A percentile compares a stretch with the other conserved stretches of the same genome.
These are phyloP conservation scores for Arthroderma sp. DNA, from an alignment of 2,329 filamentous ascomycete genomes.

Conservation along the genomic window DNA sequence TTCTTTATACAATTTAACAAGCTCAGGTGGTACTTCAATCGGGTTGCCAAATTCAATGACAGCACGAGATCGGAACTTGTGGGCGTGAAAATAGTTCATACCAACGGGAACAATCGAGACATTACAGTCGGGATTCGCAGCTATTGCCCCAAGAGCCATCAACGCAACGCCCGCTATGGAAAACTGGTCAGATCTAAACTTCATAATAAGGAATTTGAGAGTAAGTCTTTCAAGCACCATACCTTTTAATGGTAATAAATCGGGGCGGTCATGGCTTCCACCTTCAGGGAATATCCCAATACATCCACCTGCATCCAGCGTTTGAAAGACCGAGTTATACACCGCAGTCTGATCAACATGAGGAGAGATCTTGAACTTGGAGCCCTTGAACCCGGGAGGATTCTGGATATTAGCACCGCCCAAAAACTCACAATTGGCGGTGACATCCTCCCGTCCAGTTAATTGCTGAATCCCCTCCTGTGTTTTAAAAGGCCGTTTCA, in stretches of 20 bases:
- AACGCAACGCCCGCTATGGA: slow-evolving; percentile 74
- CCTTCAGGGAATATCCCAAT: slow-evolving; percentile 96
- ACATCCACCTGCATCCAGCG: slow-evolving; percentile 69
- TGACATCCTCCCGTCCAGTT: slow-evolving; percentile 63
- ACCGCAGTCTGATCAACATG: slow-evolving; percentile 90
- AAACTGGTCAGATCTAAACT: slow-evolving; percentile 2
- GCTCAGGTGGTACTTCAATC: slow-evolving; percentile 66
- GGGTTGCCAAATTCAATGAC: slow-evolving; percentile 91
- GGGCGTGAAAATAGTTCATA: slow-evolving; percentile 99
- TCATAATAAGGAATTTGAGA: no score
- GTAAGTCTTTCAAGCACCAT: slow-evolving; percentile 3
- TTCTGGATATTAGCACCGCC: slow-evolving; percentile 41
- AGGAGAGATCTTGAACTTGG: slow-evolving; percentile 74
- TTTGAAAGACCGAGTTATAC: slow-evolving; percentile 82
- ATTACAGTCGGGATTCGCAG: slow-evolving; percentile 71
- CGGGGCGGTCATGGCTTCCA: slow-evolving; percentile 86
- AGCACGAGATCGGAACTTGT: slow-evolving; percentile 93
- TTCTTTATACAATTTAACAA: slow-evolving; percentile 73
- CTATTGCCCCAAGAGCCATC: slow-evolving; percentile 87
- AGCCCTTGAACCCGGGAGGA: slow-evolving; percentile 53
- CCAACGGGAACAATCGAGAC: slow-evolving; percentile 92
- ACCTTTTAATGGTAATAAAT: slow-evolving; percentile 77
- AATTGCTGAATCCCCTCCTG: slow-evolving; percentile 63
- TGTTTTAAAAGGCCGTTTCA: slow-evolving; percentile 80
- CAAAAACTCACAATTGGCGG: slow-evolving; percentile 50